These are phyloP conservation scores for Phoma sp. DNA, from an alignment of 2,329 filamentous ascomycete genomes.

Conservation along the genomic window DNA sequence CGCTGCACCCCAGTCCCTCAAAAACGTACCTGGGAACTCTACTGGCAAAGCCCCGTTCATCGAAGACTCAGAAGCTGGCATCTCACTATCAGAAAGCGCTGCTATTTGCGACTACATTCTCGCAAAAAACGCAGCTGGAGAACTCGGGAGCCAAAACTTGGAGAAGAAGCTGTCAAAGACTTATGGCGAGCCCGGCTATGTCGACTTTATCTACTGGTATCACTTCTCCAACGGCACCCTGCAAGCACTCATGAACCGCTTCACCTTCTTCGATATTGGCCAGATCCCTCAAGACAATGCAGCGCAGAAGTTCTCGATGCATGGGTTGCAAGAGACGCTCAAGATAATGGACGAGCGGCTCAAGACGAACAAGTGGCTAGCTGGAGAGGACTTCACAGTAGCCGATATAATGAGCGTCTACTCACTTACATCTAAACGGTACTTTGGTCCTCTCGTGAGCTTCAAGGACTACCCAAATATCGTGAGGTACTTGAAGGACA, in stretches of 20 bases:
- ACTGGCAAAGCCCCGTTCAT: slow-evolving; percentile 66
- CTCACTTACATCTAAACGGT: slow-evolving; percentile 66
- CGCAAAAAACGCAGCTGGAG: slow-evolving; percentile 55
- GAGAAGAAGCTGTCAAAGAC: slow-evolving; percentile 22
- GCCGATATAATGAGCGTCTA: slow-evolving; percentile 71
- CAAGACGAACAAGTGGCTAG: slow-evolving; percentile 59
- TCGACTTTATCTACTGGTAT: slow-evolving; percentile 69
- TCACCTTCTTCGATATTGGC: slow-evolving; percentile 37
- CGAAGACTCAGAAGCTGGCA: slow-evolving; percentile 59
- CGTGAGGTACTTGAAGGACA: slow-evolving; percentile 25
- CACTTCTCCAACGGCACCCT: slow-evolving; percentile 58
- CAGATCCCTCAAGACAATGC: slow-evolving; percentile 32
- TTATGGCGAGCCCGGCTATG: slow-evolving; percentile 58
- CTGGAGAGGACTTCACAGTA: slow-evolving; percentile 65
- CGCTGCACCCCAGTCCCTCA: slow-evolving; percentile 29
- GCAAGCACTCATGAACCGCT: slow-evolving; percentile 43
- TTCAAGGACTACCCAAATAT: slow-evolving; percentile 27
- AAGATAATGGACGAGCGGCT: slow-evolving; percentile 58
- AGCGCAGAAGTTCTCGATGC: slow-evolving; percentile 12
- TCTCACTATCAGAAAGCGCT: slow-evolving; percentile 59
- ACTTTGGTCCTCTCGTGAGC: slow-evolving; percentile 50
- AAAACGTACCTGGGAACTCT: slow-evolving; percentile 34
- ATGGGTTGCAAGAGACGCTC: slow-evolving; percentile 50
- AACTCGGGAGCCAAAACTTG: slow-evolving; percentile 48
- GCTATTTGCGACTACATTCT: slow-evolving; percentile 69